Evolutionary conservation across 2,329 filamentous ascomycete species (phyloP).

Genomic region (Cercospora zeae-maydis): DNA sequence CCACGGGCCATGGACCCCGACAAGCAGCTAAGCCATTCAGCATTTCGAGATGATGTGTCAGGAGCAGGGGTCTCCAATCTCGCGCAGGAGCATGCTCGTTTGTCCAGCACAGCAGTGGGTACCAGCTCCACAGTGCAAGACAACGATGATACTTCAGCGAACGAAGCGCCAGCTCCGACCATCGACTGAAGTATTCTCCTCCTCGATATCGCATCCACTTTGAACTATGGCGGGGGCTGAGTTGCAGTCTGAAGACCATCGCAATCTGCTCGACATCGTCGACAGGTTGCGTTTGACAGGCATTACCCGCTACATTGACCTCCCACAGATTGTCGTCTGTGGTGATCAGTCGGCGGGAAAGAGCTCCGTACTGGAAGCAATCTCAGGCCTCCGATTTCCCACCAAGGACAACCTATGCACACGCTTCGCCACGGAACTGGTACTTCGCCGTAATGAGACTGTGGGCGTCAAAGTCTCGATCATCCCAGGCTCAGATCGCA

Average conservation of each 20-base stretch:
- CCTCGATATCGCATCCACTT: not conserved
- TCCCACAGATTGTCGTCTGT: slow-evolving; percentile 47
- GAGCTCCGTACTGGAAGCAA: slow-evolving; percentile 60
- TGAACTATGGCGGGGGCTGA: not conserved
- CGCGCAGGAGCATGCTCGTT: not conserved
- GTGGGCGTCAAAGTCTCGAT: no score
- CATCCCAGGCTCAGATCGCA: no score
- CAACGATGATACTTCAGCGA: not conserved
- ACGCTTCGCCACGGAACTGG: slow-evolving; percentile 35
- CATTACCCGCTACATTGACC: no score
- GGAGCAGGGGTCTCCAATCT: not conserved
- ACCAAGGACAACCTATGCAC: slow-evolving; percentile 56
- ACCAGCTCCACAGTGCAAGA: not conserved
- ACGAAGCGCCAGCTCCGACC: not conserved
- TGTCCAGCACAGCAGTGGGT: not conserved
- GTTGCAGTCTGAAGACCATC: not conserved
- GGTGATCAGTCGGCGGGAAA: slow-evolving; percentile 61
- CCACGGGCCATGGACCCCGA: not conserved
- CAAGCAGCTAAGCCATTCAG: not conserved
- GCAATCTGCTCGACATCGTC: not conserved
- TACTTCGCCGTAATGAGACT: slow-evolving; percentile 17
- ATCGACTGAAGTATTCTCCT: not conserved
- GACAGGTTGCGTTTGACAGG: no score
- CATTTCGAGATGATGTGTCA: not conserved
- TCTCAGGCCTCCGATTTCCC: slow-evolving; percentile 58